Percentiles rank a stretch among this genome's conserved stretches.
Evolutionary conservation across 148 eudicot genomes (phyloP).

Genomic region (Persicaria maculosa): DNA sequence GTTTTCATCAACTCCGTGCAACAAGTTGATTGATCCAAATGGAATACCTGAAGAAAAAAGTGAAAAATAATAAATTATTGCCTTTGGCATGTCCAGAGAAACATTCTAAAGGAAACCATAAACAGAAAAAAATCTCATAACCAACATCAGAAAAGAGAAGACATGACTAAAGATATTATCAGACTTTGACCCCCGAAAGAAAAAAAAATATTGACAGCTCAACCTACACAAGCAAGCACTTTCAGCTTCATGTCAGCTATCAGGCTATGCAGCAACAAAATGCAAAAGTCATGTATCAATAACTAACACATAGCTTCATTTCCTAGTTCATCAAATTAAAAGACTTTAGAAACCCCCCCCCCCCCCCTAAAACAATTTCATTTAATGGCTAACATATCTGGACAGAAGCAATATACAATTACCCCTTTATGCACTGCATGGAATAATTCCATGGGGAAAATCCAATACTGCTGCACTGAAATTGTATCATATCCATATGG

Average conservation of each 20-base stretch:
- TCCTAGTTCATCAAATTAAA: neutral
- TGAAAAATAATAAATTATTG: neutral
- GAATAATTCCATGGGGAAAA: neutral
- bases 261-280: neutral
- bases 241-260: slow-evolving; percentile 6
- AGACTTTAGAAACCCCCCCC: neutral
- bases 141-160: neutral
- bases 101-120: neutral
- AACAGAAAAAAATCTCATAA: neutral
- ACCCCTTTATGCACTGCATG: neutral
- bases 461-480: neutral
- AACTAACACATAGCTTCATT: neutral
- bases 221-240: neutral
- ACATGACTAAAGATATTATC: neutral
- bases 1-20: slow-evolving; percentile 90
- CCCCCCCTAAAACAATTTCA: too few relatives aligned
- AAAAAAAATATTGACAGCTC: neutral
- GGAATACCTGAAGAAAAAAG: slow-evolving; percentile 72
- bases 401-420: neutral
- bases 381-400: neutral
- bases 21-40: slow-evolving; percentile 86
- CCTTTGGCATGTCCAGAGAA: neutral
- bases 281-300: neutral
- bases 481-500: neutral
- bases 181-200: neutral